phyloP scores from a whole-genome alignment of 1,139 yeast genomes.

The Blastobotrys petasosporus region DNA sequence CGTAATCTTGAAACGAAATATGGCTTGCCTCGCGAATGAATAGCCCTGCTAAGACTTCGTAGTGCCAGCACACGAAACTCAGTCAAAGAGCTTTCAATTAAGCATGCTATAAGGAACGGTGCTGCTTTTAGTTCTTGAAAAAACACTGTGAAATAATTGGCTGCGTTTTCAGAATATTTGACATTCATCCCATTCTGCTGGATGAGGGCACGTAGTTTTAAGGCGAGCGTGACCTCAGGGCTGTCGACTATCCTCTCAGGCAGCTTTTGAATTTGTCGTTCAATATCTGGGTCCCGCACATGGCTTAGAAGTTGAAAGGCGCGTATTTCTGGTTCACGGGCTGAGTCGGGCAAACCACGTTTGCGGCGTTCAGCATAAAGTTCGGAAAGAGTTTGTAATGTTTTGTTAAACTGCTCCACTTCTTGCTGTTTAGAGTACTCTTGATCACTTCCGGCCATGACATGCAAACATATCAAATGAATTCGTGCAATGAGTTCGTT shows the following conservation, averaged over 20 bases:
- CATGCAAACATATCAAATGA: conserved; percentile 74
- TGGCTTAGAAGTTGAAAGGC: conserved; percentile 81
- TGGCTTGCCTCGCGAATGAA: conserved; percentile 68
- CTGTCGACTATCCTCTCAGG: conserved; percentile 55
- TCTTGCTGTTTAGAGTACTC: conserved; percentile 95
- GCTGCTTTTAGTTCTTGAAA: conserved; percentile 53
- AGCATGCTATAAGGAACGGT: conserved; percentile 67
- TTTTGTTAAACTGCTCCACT: conserved; percentile 86
- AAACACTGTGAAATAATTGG: conserved; percentile 58
- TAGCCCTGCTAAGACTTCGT: conserved; percentile 58
- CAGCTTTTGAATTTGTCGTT: conserved; percentile 63
- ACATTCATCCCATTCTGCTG: conserved; percentile 54
- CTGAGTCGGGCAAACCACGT: conserved; percentile 55
- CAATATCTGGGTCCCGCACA: conserved; percentile 78
- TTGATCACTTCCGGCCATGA: conserved; percentile 68
- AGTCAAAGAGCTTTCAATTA: conserved; percentile 75
- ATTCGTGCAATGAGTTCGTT: conserved; percentile 88
- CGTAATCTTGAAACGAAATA: conserved; percentile 46
- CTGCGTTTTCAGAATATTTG: conserved; percentile 50
- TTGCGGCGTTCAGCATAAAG: conserved; percentile 77
- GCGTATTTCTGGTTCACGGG: conserved; percentile 90
- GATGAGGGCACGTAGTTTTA: conserved; percentile 58
- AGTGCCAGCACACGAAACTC: conserved; percentile 74
- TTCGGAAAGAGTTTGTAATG: conserved; percentile 82
- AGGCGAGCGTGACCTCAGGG: conserved; percentile 60